Evolutionary conservation across 192 early-diverging fungal genomes (phyloP), one percentile per base, ranked within the genome.

Genomic region (Lobulomyces angularis): DNA sequence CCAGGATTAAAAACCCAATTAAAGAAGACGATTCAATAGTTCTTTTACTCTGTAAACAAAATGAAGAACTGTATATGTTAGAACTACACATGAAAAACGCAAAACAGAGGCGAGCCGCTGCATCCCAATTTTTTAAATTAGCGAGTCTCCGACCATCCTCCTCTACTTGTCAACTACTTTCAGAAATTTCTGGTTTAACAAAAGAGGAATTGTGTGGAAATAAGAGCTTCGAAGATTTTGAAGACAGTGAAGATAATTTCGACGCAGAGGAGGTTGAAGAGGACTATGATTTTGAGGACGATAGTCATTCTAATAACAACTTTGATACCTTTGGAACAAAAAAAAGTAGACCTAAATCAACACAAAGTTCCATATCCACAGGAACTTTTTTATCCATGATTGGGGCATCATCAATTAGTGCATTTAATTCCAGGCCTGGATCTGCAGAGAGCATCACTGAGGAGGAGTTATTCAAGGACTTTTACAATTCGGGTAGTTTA

Each of bases 1-100:
- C 63, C 12, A 45, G 59, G 26, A 16, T 53, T 5, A 65, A 65
- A 53, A 46, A 46, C 27, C n/a, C 21, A 2, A 32, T 22, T 8
- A 50, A 59, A 35, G 51, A 62, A 16, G 62, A 66, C 17, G 66
- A 69, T 33, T 45, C 59, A 3, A 57, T 74, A 4, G 58, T 74
- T 5, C 48, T 69, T 2, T 48, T 74, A 6, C 54, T 74, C 8
- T 69, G 70, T 45, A 74, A 69, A 45, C 65, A 74, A 56, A 45
- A 66, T 40, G 55, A 63, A n/a, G 70, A 69, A 32, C 46, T 67
- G 18, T 74, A 62, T 46, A 67, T 74, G 59, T 43, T 74, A 9
- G 70, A 74, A 37, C 43, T 74, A 14, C 70, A 62, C 41, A 47
- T 74, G 43, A 55, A 51, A 24, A 66, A 66, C 23, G 22, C 49